Base-by-base conservation (phyloP, 345 rosid genomes). In the Arabidopsis thaliana region DNA sequence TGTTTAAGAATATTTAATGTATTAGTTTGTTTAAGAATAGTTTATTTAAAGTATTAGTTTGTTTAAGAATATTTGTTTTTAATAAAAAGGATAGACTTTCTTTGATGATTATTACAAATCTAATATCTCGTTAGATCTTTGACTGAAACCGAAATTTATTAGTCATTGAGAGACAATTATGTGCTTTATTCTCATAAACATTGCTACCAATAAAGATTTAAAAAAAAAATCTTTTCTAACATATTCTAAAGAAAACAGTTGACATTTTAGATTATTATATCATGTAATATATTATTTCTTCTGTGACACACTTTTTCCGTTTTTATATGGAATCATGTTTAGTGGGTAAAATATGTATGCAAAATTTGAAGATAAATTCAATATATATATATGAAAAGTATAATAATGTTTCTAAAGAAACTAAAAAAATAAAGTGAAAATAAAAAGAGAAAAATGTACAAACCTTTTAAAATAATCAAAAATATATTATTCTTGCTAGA, bases 131-230 rank as follows among this genome's bases (percentile, higher is more conserved):
- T 13, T 48, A 41, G 59, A 59, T 48, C 68, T 16, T 12, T 62
- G 63, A 68, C 70, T 76, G 65, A 76, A 37, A 58, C 69, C 40
- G 38, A 52, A 69, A 42, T 42, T 69, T 69, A 48, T n/a, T 46
- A 60, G 74, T 60, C 63, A 51, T 22, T 49, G 59, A 24, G 30
- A 16, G 20, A 16, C 20, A 16, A 13, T 45, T 12, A 11, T 72
- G 1, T 72, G 53, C 8, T n/a, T 22, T 68, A 14, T 42, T 40
- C 20, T n/a, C 61, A 38, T 40, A 0, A n/a, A 25, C 14, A 7
- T n/a, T 14, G 30, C 30, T 20, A 36, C n/a, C 30, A 59, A 7
- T 14, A 6, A 33, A 49, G 57, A 7, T 12, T 32, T 25, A 16
- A 16, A 16, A 16, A 16, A 16, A 16, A 16, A 16, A 16, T 16